Evolutionary conservation across 345 rosid species (phyloP).

Genomic region (Gossypium herbaceum): DNA sequence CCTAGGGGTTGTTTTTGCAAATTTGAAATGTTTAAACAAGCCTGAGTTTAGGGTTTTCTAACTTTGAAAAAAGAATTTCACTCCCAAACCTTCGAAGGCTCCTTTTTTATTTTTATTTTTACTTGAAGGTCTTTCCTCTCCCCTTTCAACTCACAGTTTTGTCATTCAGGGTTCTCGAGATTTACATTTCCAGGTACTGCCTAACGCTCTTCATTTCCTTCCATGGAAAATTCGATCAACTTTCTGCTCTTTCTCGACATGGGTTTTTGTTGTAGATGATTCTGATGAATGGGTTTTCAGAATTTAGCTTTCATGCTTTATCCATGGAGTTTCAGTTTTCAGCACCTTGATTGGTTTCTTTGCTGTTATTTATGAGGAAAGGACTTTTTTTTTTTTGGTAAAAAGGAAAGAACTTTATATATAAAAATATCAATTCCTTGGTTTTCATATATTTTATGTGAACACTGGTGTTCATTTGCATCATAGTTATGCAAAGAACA

Average conservation of each 20-base stretch:
- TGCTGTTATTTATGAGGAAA: neutral
- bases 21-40: conserved; percentile 10
- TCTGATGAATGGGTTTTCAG: neutral
- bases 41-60: conserved; percentile 24
- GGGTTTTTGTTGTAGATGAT: neutral
- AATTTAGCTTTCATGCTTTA: neutral
- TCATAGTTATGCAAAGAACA: neutral
- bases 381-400: neutral
- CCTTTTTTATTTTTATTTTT: neutral
- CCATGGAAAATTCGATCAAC: neutral
- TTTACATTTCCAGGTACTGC: conserved; percentile 4
- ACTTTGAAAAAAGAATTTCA: neutral
- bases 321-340: neutral
- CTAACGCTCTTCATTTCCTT: neutral
- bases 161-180: neutral
- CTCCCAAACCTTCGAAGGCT: conserved; percentile 3
- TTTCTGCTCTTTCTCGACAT: neutral
- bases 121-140: neutral
- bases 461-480: neutral
- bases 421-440: neutral
- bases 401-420: too few relatives aligned
- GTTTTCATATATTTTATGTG: neutral
- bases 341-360: neutral
- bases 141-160: neutral
- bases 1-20: neutral